Base-by-base conservation (phyloP, 2,329 filamentous ascomycete species). In the Colletotrichum brevisporum region DNA sequence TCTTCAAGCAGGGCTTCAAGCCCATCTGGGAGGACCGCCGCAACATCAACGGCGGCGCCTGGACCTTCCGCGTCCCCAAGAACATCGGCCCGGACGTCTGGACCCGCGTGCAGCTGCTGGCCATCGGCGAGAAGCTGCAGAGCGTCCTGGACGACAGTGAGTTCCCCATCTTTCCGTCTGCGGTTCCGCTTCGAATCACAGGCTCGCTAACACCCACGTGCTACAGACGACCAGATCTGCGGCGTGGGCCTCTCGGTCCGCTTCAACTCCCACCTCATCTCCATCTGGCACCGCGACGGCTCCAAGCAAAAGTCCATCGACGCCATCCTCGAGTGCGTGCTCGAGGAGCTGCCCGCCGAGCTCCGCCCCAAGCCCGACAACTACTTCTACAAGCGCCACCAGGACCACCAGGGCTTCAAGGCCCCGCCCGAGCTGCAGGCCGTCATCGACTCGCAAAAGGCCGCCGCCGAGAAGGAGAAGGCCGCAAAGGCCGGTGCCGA, bases 51-150 rank as follows among this genome's bases (percentile, higher is more conserved):
- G 95, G 95, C 60, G 95, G 95, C 57, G 92, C 92, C 78, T 98
- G 94, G 94, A 97, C 94, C 24, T 97, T 98, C 81, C 91, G 95
- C 58, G 91, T 98, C 52, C 90, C 91, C 72, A 97, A 97, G 84
- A 86, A 85, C 71, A 86, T 88, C 45, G 89, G 89, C 6, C 88
- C 90, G 3, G 91, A 91, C 75, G 92, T 93, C 77, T 98, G 92
- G 94, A 94, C 91, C 74, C 90, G 91, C 77, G 86, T 97, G 71
- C 89, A 94, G 82, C 83, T 95, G 77, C 86, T 96, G 79, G 94
- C 94, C 41, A 93, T 96, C 70, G 94, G 94, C 41, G 94, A 97
- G 84, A 88, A 91, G 76, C 83, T 97, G 71, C 92, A 96, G 82
- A 86, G 88, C 72, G 91, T 89, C 16, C 84, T 97, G 12, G 92